Conservation (phyloP, 139 green algal species). For the Pseudopediastrum boryanum region DNA sequence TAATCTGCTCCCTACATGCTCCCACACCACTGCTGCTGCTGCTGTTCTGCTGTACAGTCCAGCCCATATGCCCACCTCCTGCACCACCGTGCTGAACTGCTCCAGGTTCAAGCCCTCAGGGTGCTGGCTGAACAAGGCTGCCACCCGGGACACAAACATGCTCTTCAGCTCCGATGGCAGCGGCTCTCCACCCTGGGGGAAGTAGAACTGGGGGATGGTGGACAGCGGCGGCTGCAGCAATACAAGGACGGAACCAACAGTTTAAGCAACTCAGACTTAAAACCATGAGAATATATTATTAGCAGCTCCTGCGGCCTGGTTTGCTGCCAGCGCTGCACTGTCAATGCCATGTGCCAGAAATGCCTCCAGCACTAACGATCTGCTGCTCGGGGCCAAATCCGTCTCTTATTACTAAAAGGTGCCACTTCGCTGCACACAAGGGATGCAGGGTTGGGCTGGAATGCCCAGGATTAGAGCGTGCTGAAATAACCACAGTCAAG, state of each 20-base stretch:
- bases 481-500: too few species aligned
- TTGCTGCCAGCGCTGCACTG: too few species aligned
- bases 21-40: background rate
- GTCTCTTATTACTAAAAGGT: too few species aligned
- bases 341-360: too few species aligned
- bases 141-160: conserved; percentile 45
- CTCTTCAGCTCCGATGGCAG: conserved; percentile 32
- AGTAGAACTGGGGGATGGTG: conserved; percentile 88
- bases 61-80: conserved; percentile 42
- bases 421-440: too few species aligned
- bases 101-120: conserved; percentile 61
- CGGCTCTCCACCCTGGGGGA: conserved; percentile 50
- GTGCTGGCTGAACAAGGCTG: conserved; percentile 54
- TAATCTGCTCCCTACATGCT: too few species aligned
- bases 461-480: too few species aligned
- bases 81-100: conserved; percentile 67
- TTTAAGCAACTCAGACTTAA: too few species aligned
- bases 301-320: too few species aligned
- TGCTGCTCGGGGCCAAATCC: too few species aligned
- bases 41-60: background rate
- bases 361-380: too few species aligned
- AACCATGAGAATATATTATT: conserved; percentile 15
- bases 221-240: conserved; percentile 34
- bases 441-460: too few species aligned
- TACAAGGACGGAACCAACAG: background rate